Evolutionary conservation across 2,329 filamentous ascomycete genomes (phyloP).

Genomic region (Venturia oleaginea): DNA sequence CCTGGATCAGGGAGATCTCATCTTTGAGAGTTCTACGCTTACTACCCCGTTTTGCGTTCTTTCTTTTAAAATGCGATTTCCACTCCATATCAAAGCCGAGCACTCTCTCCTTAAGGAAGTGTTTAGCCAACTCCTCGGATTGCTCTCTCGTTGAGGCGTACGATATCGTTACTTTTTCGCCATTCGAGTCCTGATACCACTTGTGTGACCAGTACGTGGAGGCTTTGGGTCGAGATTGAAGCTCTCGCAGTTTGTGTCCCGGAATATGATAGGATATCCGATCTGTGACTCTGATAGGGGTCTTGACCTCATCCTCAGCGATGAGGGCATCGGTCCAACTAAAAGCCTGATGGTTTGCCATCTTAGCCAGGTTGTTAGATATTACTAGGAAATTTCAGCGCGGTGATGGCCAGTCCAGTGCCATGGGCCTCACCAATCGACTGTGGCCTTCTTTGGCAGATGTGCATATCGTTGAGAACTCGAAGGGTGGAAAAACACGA

Average conservation of each 20-base stretch:
- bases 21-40: constrained; percentile 41
- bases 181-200: constrained; percentile 51
- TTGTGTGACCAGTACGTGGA: constrained; percentile 54
- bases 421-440: not conserved
- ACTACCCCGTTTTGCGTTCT: constrained; percentile 19
- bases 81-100: constrained; percentile 92
- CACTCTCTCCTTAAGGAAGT: constrained; percentile 60
- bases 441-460: not conserved
- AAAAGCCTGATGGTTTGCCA: not conserved
- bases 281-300: not conserved
- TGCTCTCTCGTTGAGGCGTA: constrained; percentile 64
- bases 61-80: constrained; percentile 43
- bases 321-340: not conserved
- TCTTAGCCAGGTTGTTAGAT: not conserved
- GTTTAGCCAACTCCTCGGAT: constrained; percentile 55
- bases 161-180: constrained; percentile 55
- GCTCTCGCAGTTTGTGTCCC: not conserved
- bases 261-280: not conserved
- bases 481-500: too few relatives aligned
- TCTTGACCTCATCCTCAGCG: not conserved
- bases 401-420: not conserved
- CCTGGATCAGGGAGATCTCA: constrained; percentile 73
- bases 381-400: not conserved
- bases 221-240: not conserved
- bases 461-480: not conserved